Base-by-base conservation (phyloP, 371 early-diverging fungal species). In the Globomyces sp. region DNA sequence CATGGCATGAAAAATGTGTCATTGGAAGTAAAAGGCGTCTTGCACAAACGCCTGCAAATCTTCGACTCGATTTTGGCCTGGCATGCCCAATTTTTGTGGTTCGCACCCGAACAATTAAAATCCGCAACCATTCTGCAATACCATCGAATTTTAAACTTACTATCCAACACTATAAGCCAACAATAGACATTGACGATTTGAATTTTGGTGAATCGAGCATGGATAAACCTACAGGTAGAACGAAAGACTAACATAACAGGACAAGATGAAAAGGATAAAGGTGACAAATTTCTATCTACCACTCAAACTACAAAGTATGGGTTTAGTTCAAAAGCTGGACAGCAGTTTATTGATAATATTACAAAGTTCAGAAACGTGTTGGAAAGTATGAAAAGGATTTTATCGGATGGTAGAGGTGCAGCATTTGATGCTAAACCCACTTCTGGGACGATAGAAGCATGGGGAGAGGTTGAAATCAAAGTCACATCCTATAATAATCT, bases 401-500 rank as follows among this genome's bases (percentile, higher is more conserved):
- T 80, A 0, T 62, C 70, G 0, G 81, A 78, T 50, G 81, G 81
- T 0, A 68, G 79, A 4, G 81, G 81, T 5, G 81, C 76, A 10
- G 81, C 78, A 0, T 80, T 80, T 67, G 74, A 78, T 45, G 61
- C 74, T 2, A 59, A 66, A 0, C 81, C 81, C 1, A 67, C 64
- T 34, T 53, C 52, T 57, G 78, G 76, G 6, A 65, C 68, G 1
- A 61, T 80, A 3, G 57, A 69, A 37, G 79, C 81, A 42, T 78
- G 71, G 68, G 73, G 70, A 9, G 68, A 71, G 50, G 74, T 78
- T 2, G 61, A 58, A 57, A 66, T 80, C 49, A 64, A 65, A 13
- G 52, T 80, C 2, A 80, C 74, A 1, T 69, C 71, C 13, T 80
- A 74, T 68, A 80, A 77, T 65, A 80, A 80, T 61, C 65, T 80